Percentiles rank a stretch among this genome's conserved stretches.
These are phyloP conservation scores for Suillus variegatus DNA, from an alignment of 768 basidiomycete genomes.

Conservation along the genomic window DNA sequence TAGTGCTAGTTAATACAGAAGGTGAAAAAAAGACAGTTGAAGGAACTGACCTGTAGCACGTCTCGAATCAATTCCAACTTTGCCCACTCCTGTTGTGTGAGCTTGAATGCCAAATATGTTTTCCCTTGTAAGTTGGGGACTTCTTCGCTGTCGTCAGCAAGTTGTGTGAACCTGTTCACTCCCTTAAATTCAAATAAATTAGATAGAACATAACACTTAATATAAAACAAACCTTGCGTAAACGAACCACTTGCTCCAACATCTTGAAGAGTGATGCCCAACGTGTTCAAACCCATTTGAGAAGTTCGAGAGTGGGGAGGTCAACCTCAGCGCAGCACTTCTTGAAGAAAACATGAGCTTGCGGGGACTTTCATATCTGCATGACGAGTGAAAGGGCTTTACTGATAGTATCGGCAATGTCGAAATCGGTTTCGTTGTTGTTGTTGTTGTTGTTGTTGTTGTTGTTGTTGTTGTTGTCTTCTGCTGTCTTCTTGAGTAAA, in stretches of 20 bases:
- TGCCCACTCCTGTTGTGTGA: slow-evolving; percentile 25
- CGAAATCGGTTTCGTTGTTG: slow-evolving; percentile 10
- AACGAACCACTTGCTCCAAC: slow-evolving; percentile 12
- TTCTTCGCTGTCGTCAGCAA: slow-evolving; percentile 22
- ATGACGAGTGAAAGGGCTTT: slow-evolving; percentile 9
- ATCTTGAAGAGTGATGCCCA: slow-evolving; percentile 30
- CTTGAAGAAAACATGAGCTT: slow-evolving; percentile 29
- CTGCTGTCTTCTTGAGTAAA: slow-evolving; percentile 6
- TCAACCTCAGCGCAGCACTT: slow-evolving; percentile 9
- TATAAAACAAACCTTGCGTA: background rate
- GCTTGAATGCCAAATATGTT: slow-evolving; percentile 23
- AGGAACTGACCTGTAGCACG: slow-evolving; percentile 23
- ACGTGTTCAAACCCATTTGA: slow-evolving; percentile 29
- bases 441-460: too few relatives aligned
- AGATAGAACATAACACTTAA: background rate
- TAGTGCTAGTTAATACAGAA: slow-evolving; percentile 5
- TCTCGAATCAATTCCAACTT: slow-evolving; percentile 27
- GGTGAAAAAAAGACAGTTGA: slow-evolving; percentile 12
- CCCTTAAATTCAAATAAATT: background rate
- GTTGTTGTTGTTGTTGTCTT: background rate
- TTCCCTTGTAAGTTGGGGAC: slow-evolving; percentile 30
- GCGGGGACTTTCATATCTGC: slow-evolving; percentile 27
- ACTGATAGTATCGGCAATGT: slow-evolving; percentile 9
- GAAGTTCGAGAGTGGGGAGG: slow-evolving; percentile 20
- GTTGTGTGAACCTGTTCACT: slow-evolving; percentile 18